These are phyloP conservation scores for Russula sp. DNA, from an alignment of 768 basidiomycete genomes.

Conservation along the genomic window DNA sequence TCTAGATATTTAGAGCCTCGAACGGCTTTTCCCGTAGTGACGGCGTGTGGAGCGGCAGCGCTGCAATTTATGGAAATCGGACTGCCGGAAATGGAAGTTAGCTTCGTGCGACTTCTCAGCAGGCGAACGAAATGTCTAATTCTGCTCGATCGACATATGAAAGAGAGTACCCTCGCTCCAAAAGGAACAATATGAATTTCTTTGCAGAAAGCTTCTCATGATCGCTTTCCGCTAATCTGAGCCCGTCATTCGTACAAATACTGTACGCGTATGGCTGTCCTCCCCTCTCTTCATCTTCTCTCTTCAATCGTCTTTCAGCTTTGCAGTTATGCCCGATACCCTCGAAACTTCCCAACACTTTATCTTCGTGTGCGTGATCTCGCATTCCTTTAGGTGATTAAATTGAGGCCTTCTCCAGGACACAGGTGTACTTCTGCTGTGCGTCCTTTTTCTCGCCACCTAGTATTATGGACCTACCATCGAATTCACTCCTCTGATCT, in stretches of 20 bases:
- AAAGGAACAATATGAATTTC: slow-evolving; percentile 1
- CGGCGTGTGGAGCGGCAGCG: background rate
- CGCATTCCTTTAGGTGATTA: background rate
- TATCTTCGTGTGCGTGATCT: slow-evolving; percentile 59
- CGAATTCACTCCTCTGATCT: slow-evolving; percentile 35
- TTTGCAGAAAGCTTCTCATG: slow-evolving; percentile 14
- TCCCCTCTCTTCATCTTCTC: background rate
- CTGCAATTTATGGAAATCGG: background rate
- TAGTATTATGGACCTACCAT: slow-evolving; percentile 29
- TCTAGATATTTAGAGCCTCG: no score
- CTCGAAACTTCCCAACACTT: slow-evolving; percentile 65
- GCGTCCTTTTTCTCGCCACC: slow-evolving; percentile 38
- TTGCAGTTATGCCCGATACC: slow-evolving; percentile 43
- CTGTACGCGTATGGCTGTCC: slow-evolving; percentile 7
- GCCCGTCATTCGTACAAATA: slow-evolving; percentile 18
- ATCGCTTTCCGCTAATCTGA: background rate
- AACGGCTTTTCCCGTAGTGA: background rate
- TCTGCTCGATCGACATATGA: slow-evolving; percentile 8
- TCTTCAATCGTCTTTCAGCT: slow-evolving; percentile 4
- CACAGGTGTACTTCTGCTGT: slow-evolving; percentile 86
- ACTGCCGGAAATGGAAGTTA: slow-evolving; percentile 7
- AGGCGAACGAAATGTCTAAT: slow-evolving; percentile 11
- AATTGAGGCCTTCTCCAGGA: slow-evolving; percentile 34
- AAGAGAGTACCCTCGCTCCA: slow-evolving; percentile 7
- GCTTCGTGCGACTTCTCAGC: slow-evolving; percentile 16